Evolutionary conservation across 495 filamentous ascomycete species (phyloP).

Genomic region (Wilcoxina mikolae): DNA sequence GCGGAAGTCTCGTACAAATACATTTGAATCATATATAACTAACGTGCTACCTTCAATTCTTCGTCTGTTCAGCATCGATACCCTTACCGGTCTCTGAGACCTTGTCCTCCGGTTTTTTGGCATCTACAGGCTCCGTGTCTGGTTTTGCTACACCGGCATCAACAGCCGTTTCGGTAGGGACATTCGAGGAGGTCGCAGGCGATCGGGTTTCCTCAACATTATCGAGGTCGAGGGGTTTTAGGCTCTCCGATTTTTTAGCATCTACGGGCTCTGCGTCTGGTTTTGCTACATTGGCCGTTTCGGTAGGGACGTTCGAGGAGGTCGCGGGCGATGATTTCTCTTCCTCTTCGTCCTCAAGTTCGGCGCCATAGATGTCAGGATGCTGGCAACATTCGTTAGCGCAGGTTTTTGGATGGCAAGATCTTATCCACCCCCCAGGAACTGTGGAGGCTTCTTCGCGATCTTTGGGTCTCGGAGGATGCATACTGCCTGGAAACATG

Average conservation of each 20-base stretch:
- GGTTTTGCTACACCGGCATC: neutral
- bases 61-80: neutral
- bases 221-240: neutral
- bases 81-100: neutral
- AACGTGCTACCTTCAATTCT: neutral
- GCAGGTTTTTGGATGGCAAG: neutral
- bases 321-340: constrained; percentile 16
- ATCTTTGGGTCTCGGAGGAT: neutral
- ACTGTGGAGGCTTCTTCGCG: neutral
- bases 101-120: neutral
- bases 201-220: neutral
- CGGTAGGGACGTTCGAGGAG: neutral
- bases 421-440: neutral
- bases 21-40: neutral
- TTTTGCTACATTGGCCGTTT: constrained; percentile 1
- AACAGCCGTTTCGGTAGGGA: neutral
- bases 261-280: neutral
- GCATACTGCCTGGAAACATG: constrained; percentile 56
- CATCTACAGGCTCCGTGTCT: neutral
- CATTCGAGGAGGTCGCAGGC: constrained; percentile 1
- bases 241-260: neutral
- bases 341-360: constrained; percentile 72
- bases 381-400: constrained; percentile 33
- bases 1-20: neutral
- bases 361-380: constrained; percentile 83